A percentile compares a stretch with the other conserved stretches of the same genome.
phyloP scores from a whole-genome alignment of 2,329 filamentous ascomycete genomes.

The Cercospora berteroae region DNA sequence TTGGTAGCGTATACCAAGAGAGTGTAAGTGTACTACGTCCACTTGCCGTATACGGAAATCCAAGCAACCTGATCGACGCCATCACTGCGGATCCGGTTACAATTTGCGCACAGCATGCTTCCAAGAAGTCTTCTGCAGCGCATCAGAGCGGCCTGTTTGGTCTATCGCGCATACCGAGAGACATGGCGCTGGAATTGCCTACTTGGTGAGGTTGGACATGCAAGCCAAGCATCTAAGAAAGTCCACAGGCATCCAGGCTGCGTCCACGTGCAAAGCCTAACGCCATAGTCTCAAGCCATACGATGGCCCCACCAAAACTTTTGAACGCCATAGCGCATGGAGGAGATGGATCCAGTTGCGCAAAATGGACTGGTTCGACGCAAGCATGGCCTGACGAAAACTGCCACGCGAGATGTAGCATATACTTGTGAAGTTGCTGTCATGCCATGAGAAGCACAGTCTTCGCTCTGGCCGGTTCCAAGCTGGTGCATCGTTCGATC shows the following conservation, averaged over 20 bases:
- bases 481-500: background rate
- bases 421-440: background rate
- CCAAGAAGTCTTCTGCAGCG: background rate
- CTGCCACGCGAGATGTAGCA: background rate
- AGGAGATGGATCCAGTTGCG: background rate
- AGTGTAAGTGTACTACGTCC: background rate
- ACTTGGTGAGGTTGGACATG: background rate
- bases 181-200: background rate
- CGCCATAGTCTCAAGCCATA: background rate
- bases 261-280: background rate
- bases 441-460: background rate
- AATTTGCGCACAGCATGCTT: background rate
- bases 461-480: background rate
- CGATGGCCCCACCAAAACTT: background rate
- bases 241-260: background rate
- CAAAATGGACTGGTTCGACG: background rate
- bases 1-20: background rate
- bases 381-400: background rate
- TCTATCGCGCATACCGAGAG: background rate
- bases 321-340: background rate
- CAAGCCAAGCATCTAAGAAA: background rate
- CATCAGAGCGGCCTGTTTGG: background rate
- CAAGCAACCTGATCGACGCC: background rate
- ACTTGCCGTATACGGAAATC: background rate
- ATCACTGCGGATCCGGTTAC: background rate